Conservation (phyloP, 495 filamentous ascomycete genomes). For the Penicillium cosmopolitanum region DNA sequence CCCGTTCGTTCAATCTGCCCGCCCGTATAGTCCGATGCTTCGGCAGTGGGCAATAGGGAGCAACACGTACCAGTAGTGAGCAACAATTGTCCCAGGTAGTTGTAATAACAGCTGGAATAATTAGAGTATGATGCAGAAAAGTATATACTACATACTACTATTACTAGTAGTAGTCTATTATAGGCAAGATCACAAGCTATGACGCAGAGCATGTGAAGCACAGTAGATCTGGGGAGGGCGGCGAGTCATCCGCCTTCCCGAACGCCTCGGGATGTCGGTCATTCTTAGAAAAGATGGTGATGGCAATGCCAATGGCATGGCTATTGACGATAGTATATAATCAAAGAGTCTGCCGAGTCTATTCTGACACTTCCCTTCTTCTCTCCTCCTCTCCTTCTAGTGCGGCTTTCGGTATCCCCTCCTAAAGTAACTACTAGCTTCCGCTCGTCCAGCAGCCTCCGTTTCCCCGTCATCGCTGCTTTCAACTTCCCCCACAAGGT, state of each 20-base stretch:
- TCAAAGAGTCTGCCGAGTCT: constrained; percentile 14
- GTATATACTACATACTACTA: neutral
- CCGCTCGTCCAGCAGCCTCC: constrained; percentile 50
- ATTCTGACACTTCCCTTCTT: constrained; percentile 2
- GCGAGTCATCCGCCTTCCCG: constrained; percentile 32
- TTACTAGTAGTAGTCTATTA: neutral
- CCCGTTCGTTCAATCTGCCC: neutral
- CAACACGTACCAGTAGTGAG: neutral
- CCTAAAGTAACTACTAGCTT: constrained; percentile 20
- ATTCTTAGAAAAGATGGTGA: neutral
- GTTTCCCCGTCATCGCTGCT: constrained; percentile 43
- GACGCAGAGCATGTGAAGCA: constrained; percentile 10
- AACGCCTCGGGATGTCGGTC: constrained; percentile 35
- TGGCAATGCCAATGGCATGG: neutral
- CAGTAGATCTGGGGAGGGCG: constrained; percentile 3
- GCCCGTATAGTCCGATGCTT: neutral
- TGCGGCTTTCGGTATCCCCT: neutral
- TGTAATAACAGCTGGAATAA: neutral
- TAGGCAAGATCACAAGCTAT: neutral
- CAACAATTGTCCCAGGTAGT: neutral
- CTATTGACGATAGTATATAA: constrained; percentile 19
- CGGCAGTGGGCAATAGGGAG: neutral
- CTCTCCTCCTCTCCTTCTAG: constrained; percentile 2
- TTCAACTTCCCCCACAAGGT: constrained; percentile 29
- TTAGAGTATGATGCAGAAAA: neutral